phyloP scores from a whole-genome alignment of 495 filamentous ascomycete species.

The Elasticomyces elasticus region DNA sequence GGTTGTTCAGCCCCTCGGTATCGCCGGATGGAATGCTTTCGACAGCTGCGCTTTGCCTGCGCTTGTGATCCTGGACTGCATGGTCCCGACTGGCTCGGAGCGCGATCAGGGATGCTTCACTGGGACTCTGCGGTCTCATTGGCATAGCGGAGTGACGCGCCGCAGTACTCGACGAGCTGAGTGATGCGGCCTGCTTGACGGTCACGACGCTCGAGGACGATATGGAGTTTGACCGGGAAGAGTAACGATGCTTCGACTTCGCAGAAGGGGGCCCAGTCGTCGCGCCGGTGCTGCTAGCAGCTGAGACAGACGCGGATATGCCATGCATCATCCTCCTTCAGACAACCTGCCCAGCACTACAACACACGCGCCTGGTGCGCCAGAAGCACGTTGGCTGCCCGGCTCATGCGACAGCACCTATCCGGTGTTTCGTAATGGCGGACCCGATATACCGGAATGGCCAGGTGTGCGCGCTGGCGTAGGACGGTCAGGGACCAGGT shows the following conservation, averaged over 20 bases:
- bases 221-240: conserved; percentile 27
- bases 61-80: conserved; percentile 15
- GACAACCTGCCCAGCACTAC: not conserved
- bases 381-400: conserved; percentile 14
- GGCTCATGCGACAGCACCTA: conserved; percentile 11
- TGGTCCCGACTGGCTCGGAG: conserved; percentile 4
- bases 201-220: conserved; percentile 30
- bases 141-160: conserved; percentile 19
- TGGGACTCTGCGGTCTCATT: conserved; percentile 6
- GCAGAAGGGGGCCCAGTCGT: conserved; percentile 1
- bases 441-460: not conserved
- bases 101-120: conserved; percentile 6
- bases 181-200: conserved; percentile 29
- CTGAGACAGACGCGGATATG: conserved; percentile 9
- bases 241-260: conserved; percentile 17
- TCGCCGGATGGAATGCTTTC: conserved; percentile 35
- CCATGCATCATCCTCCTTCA: conserved; percentile 12
- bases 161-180: conserved; percentile 26
- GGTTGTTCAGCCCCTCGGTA: conserved; percentile 57
- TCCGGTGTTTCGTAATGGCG: not conserved
- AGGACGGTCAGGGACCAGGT: conserved; percentile 1
- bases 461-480: not conserved
- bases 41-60: conserved; percentile 28
- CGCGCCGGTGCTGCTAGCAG: conserved; percentile 1
- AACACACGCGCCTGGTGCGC: conserved; percentile 14